Evolutionary conservation across 495 filamentous ascomycete genomes (phyloP).

Genomic region (Hyaloscypha bicolor): DNA sequence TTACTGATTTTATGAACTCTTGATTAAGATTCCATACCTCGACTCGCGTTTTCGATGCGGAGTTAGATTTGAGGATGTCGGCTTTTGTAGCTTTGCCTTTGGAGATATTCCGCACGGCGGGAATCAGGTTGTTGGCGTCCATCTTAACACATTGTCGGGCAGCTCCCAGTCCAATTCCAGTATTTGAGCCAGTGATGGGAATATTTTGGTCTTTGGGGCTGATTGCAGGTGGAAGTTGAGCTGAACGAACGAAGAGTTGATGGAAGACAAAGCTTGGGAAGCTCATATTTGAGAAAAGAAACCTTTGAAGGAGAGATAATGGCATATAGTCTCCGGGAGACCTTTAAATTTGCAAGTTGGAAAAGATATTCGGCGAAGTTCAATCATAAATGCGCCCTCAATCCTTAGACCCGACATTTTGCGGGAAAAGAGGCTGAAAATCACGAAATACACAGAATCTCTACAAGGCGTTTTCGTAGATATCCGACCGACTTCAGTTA

Average conservation of each 20-base stretch:
- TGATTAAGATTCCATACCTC: not conserved
- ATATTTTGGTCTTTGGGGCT: slow-evolving; percentile 40
- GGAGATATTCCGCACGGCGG: slow-evolving; percentile 43
- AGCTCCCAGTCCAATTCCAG: slow-evolving; percentile 55
- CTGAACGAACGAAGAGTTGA: not conserved
- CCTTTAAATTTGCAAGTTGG: no score
- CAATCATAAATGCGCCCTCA: no score
- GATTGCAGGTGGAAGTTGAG: not conserved
- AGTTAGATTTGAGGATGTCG: slow-evolving; percentile 23
- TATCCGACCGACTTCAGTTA: no score
- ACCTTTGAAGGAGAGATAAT: not conserved
- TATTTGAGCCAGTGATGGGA: slow-evolving; percentile 55
- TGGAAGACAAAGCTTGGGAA: slow-evolving; percentile 1
- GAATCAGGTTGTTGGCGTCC: slow-evolving; percentile 43
- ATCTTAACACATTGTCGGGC: slow-evolving; percentile 44
- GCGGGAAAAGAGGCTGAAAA: no score
- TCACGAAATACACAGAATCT: no score
- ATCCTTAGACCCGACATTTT: no score
- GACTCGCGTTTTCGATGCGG: slow-evolving; percentile 4
- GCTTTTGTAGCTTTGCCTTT: slow-evolving; percentile 41
- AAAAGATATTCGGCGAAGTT: no score
- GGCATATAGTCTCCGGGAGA: not conserved
- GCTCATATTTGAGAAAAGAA: not conserved
- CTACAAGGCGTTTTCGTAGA: no score
- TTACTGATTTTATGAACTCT: not conserved